Evolutionary conservation across 257 asterid genomes (phyloP).

Genomic region (Solanum infundibuliforme): DNA sequence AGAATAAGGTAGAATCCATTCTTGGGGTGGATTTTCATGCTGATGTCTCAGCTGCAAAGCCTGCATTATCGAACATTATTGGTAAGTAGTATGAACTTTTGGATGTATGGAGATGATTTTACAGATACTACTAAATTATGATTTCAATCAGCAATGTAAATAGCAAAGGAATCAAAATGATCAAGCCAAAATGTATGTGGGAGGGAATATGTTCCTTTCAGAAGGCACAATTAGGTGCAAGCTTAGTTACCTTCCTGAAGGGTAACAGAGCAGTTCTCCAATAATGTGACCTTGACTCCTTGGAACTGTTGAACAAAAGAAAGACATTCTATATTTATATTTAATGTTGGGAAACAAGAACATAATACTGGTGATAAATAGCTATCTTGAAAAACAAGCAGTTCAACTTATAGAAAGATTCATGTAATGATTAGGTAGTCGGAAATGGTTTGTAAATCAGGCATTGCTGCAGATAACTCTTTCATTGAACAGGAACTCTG

Average conservation of each 20-base stretch:
- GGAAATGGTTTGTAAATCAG: neutral
- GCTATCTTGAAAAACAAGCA: neutral
- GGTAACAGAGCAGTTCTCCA: slow-evolving; percentile 49
- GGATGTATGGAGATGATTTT: neutral
- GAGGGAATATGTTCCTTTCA: neutral
- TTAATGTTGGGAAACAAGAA: neutral
- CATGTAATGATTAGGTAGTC: neutral
- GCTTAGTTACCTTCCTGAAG: slow-evolving; percentile 34
- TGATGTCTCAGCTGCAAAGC: slow-evolving; percentile 36
- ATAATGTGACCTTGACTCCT: slow-evolving; percentile 25
- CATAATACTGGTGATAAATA: neutral
- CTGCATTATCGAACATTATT: slow-evolving; percentile 16
- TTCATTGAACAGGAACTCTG: neutral
- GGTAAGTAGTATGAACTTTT: neutral
- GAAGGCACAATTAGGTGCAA: neutral
- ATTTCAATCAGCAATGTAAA: neutral
- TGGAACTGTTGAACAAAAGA: neutral
- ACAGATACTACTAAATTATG: neutral
- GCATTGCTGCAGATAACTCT: neutral
- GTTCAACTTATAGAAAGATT: neutral
- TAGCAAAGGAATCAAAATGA: neutral
- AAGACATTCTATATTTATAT: slow-evolving; percentile 12
- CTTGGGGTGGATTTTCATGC: slow-evolving; percentile 14
- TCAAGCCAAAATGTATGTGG: no score
- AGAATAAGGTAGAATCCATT: slow-evolving; percentile 24